phyloP scores from a whole-genome alignment of 176 grass and related monocot genomes.

The Secale cereale region DNA sequence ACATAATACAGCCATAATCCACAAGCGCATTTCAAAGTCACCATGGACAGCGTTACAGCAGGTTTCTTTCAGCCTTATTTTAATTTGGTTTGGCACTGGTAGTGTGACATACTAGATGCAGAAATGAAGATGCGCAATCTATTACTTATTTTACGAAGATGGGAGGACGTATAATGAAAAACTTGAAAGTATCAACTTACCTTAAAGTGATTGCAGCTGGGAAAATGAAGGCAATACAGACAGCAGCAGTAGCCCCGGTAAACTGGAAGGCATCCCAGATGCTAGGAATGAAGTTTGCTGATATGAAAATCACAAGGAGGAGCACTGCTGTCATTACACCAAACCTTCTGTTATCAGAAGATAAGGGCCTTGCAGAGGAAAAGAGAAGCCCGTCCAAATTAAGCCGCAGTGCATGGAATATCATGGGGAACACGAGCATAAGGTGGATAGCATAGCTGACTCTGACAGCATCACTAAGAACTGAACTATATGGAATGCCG shows the following conservation, averaged over 20 bases:
- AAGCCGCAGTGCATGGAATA: conserved; percentile 89
- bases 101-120: not conserved
- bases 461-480: conserved; percentile 79
- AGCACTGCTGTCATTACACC: conserved; percentile 48
- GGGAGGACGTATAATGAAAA: not conserved
- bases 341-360: conserved; percentile 74
- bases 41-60: not conserved
- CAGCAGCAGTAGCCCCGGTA: conserved; percentile 93
- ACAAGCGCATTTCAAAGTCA: not conserved
- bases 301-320: conserved; percentile 69
- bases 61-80: not conserved
- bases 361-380: conserved; percentile 48
- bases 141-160: not conserved
- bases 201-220: conserved; percentile 84
- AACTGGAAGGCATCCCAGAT: conserved; percentile 99
- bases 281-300: conserved; percentile 92
- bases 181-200: conserved; percentile 27
- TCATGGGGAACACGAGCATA: conserved; percentile 98
- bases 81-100: not conserved
- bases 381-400: conserved; percentile 92
- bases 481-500: conserved; percentile 79
- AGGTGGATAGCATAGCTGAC: conserved; percentile 89
- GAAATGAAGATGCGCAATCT: not conserved
- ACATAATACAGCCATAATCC: not conserved
- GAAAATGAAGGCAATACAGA: conserved; percentile 96